phyloP scores from a whole-genome alignment of 495 filamentous ascomycete genomes.

The Podospora pseudopauciseta region DNA sequence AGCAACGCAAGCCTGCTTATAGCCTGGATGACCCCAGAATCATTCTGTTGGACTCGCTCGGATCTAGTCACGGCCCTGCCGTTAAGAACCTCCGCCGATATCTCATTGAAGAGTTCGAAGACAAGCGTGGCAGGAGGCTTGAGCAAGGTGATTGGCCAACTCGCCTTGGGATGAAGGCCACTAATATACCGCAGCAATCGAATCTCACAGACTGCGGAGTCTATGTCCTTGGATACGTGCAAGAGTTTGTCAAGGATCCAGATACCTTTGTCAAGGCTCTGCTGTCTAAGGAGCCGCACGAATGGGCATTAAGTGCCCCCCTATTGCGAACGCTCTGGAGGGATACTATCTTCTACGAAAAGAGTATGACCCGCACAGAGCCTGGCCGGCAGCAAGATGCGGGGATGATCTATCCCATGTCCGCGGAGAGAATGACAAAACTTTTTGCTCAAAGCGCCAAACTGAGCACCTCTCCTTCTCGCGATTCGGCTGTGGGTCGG shows the following conservation, averaged over 20 bases:
- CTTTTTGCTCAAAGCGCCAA: background rate
- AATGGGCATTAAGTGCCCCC: slow-evolving; percentile 38
- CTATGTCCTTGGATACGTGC: slow-evolving; percentile 76
- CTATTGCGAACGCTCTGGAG: slow-evolving; percentile 36
- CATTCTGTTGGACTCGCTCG: slow-evolving; percentile 86
- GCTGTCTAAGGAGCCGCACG: slow-evolving; percentile 28
- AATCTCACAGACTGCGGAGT: slow-evolving; percentile 90
- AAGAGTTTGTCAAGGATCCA: slow-evolving; percentile 71
- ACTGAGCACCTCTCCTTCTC: background rate
- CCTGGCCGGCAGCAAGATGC: no score
- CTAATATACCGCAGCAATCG: slow-evolving; percentile 68
- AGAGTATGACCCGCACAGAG: slow-evolving; percentile 6
- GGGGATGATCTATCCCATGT: background rate
- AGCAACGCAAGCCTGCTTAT: slow-evolving; percentile 30
- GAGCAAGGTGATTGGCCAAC: slow-evolving; percentile 41
- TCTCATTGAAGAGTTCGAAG: slow-evolving; percentile 63
- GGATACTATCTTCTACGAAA: slow-evolving; percentile 31
- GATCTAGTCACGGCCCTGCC: slow-evolving; percentile 54
- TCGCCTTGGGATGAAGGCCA: slow-evolving; percentile 64
- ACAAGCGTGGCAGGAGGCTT: slow-evolving; percentile 59
- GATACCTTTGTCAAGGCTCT: slow-evolving; percentile 52
- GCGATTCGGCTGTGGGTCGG: background rate
- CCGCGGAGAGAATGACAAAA: background rate
- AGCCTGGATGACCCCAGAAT: slow-evolving; percentile 57
- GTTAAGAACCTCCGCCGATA: slow-evolving; percentile 70